Base-by-base conservation (phyloP, 139 green algal genomes). In the Haematococcus lacustris region DNA sequence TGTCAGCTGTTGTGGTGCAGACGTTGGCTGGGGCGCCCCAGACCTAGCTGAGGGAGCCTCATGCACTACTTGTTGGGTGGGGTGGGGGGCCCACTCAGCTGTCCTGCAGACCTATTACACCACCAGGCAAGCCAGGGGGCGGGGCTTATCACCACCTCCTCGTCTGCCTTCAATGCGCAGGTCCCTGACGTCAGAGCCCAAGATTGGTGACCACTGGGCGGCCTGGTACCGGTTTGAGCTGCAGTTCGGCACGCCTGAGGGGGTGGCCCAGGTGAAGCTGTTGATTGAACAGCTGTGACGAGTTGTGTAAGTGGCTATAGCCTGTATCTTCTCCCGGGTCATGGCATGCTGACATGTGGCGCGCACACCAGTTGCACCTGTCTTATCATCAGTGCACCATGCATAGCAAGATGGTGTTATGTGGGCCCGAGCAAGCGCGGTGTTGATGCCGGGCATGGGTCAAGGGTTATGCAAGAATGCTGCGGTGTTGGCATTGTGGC, bases 171-270 rank as follows among this genome's bases (percentile, higher is more conserved):
- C n/a, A n/a, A n/a, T n/a, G n/a, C 47, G 37, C 61, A 40, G 51
- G 60, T 70, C 71, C 2, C 37, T 66, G 1, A 77, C 72, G 21
- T 51, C 47, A 37, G 80, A 92, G 38, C 89, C 91, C 2, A 90
- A 96, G 64, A 79, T 93, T 38, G 94, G 94, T 33, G 94, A 98
- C 80, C 79, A 92, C 69, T 98, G 94, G 94, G 94, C 91, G 17
- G 69, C 82, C 35, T 92, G 85, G 43, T 95, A 89, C 72, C 78
- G 77, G 30, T 91, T 97, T 72, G 91, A 96, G 78, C 37, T 73
- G 50, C 70, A 79, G 69, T 71, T 79, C 35, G 79, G 79, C n/a
- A 77, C 71, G 34, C 53, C 61, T 13, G 79, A 79, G n/a, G 64
- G 73, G 74, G 69, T 70, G 69, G 69, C 60, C 34, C 38, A 7